Evolutionary conservation across 2,329 filamentous ascomycete species (phyloP).

Genomic region (Dryadomyces quercus-mongolicae): DNA sequence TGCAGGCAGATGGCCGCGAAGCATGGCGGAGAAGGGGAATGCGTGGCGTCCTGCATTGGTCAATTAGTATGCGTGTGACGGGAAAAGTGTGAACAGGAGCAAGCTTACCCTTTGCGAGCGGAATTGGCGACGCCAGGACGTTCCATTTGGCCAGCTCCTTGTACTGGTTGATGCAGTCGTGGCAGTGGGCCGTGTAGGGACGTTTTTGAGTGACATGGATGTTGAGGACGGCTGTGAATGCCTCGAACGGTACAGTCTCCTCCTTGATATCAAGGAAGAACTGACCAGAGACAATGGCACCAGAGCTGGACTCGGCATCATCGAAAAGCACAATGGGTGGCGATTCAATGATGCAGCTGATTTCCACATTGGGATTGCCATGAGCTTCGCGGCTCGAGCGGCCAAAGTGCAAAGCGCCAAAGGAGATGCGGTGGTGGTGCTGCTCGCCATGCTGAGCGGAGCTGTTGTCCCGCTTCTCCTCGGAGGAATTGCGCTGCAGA

Average conservation of each 20-base stretch:
- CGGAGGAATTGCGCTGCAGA: constrained; percentile 10
- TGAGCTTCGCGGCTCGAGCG: constrained; percentile 27
- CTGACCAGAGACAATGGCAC: constrained; percentile 75
- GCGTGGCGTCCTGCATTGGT: constrained; percentile 47
- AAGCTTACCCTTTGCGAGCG: constrained; percentile 33
- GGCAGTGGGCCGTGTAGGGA: constrained; percentile 68
- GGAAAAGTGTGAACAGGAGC: neutral
- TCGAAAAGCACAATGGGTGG: constrained; percentile 81
- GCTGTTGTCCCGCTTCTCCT: constrained; percentile 4
- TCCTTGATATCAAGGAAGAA: constrained; percentile 63
- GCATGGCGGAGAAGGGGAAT: constrained; percentile 80
- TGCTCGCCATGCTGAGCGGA: constrained; percentile 22
- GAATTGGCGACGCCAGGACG: constrained; percentile 50
- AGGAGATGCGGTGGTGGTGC: constrained; percentile 27
- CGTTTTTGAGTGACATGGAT: constrained; percentile 66
- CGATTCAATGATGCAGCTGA: constrained; percentile 62
- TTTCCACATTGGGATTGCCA: constrained; percentile 26
- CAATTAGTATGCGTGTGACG: neutral
- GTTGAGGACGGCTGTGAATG: constrained; percentile 60
- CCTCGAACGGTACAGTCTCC: constrained; percentile 52
- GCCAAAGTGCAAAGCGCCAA: constrained; percentile 29
- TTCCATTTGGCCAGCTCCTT: constrained; percentile 71
- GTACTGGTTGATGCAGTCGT: constrained; percentile 58
- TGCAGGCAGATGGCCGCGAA: constrained; percentile 77
- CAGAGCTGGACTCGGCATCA: constrained; percentile 59